A percentile compares a stretch with the other conserved stretches of the same genome.
Conservation (phyloP, 2,329 filamentous ascomycete species). For the Epichloe uncinata region DNA sequence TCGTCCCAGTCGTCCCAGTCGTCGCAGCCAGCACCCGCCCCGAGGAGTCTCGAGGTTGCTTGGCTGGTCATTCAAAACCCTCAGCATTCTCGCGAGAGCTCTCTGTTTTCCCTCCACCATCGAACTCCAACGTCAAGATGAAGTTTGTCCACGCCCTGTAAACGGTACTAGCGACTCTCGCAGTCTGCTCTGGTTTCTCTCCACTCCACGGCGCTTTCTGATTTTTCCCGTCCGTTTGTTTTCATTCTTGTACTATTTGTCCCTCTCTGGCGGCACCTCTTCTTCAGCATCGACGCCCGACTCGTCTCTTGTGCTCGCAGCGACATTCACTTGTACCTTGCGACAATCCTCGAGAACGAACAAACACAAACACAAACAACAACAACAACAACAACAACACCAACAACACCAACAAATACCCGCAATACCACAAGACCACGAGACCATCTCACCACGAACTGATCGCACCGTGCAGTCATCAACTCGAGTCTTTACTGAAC, state of each 20-base stretch:
- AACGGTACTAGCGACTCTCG: constrained; percentile 37
- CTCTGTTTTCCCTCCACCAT: constrained; percentile 25
- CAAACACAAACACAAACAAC: neutral
- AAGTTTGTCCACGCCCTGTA: constrained; percentile 39
- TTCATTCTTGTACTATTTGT: constrained; percentile 6
- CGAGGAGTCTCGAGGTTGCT: neutral
- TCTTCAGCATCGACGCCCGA: neutral
- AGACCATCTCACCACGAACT: neutral
- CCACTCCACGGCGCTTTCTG: constrained; percentile 24
- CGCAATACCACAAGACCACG: neutral
- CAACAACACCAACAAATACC: no score
- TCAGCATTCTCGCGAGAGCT: constrained; percentile 3
- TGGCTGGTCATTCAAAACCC: constrained; percentile 19
- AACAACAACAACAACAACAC: neutral
- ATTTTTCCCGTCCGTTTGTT: constrained; percentile 4
- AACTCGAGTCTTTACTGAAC: neutral
- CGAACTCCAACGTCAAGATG: constrained; percentile 40
- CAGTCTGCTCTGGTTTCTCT: constrained; percentile 38
- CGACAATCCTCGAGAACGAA: constrained; percentile 15
- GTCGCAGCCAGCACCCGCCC: neutral
- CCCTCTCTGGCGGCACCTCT: neutral
- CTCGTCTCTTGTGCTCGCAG: constrained; percentile 17
- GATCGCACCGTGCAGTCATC: neutral
- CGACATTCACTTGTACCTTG: constrained; percentile 41
- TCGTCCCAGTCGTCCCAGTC: no score